Conservation (phyloP, 108 stramenopile species). For the Nitzschia sp. region DNA sequence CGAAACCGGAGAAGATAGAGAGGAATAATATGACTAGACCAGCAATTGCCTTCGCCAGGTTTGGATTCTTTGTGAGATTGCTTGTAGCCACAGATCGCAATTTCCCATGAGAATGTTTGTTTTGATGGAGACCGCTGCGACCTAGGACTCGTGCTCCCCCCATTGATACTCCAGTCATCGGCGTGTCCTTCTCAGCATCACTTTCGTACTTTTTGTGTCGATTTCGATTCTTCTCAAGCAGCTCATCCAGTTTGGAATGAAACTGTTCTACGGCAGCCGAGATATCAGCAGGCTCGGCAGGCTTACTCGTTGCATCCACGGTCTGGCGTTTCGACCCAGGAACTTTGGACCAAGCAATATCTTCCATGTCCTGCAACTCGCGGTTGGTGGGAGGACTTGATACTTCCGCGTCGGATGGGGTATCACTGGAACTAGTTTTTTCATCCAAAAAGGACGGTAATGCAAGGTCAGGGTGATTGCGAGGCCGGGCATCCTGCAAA, state of each 20-base stretch:
- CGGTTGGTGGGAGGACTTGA: no score
- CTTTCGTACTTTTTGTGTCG: background rate
- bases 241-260: constrained; percentile 21
- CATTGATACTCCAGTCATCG: background rate
- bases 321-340: background rate
- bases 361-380: constrained; percentile 18
- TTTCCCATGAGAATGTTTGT: background rate
- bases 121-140: background rate
- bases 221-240: constrained; percentile 26
- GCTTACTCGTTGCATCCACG: background rate
- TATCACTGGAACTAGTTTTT: background rate
- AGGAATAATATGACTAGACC: background rate
- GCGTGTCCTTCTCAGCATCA: background rate
- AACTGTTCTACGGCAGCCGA: constrained; percentile 20
- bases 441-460: background rate
- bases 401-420: no score
- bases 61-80: constrained; percentile 1
- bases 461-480: no score
- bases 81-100: background rate
- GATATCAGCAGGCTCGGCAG: background rate
- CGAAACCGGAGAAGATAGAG: constrained; percentile 22
- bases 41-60: background rate
- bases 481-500: background rate
- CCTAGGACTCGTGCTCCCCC: background rate
- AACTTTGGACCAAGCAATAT: constrained; percentile 6